Base-by-base conservation (phyloP, 306 rosid species). In the Castanospermum australe region DNA sequence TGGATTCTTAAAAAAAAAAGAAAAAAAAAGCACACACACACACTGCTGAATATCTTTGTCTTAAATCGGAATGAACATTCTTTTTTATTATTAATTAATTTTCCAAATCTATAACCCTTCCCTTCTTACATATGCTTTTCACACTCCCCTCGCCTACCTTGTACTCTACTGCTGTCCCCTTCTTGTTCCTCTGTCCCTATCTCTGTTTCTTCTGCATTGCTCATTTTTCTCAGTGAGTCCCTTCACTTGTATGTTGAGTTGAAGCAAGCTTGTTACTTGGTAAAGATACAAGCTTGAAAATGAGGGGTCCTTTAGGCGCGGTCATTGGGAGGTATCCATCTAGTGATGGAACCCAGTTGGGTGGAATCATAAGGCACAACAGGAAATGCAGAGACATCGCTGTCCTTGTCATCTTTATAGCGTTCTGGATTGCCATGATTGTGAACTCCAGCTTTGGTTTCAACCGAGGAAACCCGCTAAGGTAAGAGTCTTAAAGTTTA, bases 361-460 rank as follows among this genome's bases (percentile, higher is more conserved):
- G 97, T 82, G 97, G 93, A 67, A 91, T 93, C 88, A 93, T 95
- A 33, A 90, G 83, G 72, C 94, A 84, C 66, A 90, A 91, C 83
- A 84, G 97, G 67, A 95, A 93, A 89, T 95, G 98, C 86, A 87
- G 91, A 67, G 99, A 95, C 85, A 57, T 95, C 67, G 76, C 77
- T 24, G 81, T 91, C 80, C 90, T 95, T 28, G 82, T 93, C 42
- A 82, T 93, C 81, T 95, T 95, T 39, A 76, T 86, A n/a, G 96
- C 96, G 6, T 93, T 95, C 88, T 95, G 98, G 98, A 79, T 95
- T 41, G 90, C 92, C 22, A 89, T 95, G 96, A 93, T 95, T 83
- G 98, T 95, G n/a, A 95, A 95, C 89, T 95, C 99, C 48, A 95
- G 99, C 94, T 93, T 95, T 79, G 99, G 91, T 59, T 95, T 95